Conservation (phyloP, 2,329 filamentous ascomycete genomes). For the Colletotrichum gloeosporioides region DNA sequence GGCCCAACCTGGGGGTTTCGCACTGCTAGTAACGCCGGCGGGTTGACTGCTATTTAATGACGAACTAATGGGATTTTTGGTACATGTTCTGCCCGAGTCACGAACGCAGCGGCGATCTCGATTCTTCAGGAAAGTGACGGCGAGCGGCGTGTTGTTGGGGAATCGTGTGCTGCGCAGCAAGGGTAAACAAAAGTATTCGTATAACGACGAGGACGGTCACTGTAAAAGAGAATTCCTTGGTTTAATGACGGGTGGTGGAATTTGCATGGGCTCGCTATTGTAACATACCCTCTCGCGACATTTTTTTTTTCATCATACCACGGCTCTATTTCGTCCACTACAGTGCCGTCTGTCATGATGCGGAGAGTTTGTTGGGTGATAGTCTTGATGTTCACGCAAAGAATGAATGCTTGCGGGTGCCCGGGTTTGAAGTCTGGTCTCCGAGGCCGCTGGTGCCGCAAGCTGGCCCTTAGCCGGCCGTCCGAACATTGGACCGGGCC, state of each 20-base stretch:
- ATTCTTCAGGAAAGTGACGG: background rate
- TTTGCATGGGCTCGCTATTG: slow-evolving; percentile 11
- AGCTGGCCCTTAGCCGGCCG: background rate
- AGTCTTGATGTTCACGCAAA: background rate
- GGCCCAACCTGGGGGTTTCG: background rate
- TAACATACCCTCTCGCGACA: slow-evolving; percentile 22
- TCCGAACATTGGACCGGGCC: slow-evolving; percentile 11
- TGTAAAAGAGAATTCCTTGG: slow-evolving; percentile 14
- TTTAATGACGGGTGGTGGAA: slow-evolving; percentile 16
- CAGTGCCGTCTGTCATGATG: background rate
- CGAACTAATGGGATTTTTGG: slow-evolving; percentile 15
- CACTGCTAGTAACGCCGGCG: background rate
- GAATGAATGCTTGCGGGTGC: background rate
- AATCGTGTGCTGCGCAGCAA: background rate
- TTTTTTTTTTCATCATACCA: slow-evolving; percentile 15
- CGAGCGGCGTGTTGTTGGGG: background rate
- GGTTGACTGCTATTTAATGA: slow-evolving; percentile 20
- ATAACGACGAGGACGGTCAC: slow-evolving; percentile 2
- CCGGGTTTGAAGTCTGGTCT: background rate
- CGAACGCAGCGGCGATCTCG: background rate
- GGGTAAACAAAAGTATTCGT: slow-evolving; percentile 20
- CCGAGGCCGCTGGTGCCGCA: background rate
- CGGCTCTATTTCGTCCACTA: background rate
- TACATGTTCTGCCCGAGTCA: background rate
- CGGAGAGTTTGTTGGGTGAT: background rate